A percentile compares a stretch with the other conserved stretches of the same genome.
These are phyloP conservation scores for Abrus pulchellus DNA, from an alignment of 306 rosid genomes.

Conservation along the genomic window DNA sequence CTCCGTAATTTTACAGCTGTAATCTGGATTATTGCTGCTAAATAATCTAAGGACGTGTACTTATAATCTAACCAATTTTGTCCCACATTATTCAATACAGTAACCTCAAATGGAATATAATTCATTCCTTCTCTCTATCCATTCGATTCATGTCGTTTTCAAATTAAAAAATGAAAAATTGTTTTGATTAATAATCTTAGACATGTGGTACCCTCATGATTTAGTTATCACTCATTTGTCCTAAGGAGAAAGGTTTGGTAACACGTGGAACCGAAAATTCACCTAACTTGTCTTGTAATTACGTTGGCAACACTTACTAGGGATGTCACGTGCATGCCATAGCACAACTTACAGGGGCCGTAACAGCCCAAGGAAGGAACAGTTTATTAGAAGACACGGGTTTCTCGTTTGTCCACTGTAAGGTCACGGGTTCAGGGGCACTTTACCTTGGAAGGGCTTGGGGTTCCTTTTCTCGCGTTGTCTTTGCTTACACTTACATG, in stretches of 20 bases:
- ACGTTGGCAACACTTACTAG: conserved; percentile 31
- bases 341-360: conserved; percentile 57
- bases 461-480: conserved; percentile 71
- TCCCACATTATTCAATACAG: not conserved
- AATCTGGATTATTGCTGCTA: not conserved
- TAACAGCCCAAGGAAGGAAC: conserved; percentile 67
- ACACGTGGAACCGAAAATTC: not conserved
- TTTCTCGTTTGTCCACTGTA: conserved; percentile 70
- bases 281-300: not conserved
- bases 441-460: conserved; percentile 77
- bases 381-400: conserved; percentile 70
- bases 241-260: not conserved
- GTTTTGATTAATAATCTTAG: not conserved
- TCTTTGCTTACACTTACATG: conserved; percentile 69
- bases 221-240: too few species aligned
- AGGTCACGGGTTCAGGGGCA: conserved; percentile 77
- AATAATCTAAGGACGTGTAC: not conserved
- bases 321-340: conserved; percentile 74
- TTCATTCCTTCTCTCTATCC: conserved; percentile 1
- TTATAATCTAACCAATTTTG: conserved; percentile 13
- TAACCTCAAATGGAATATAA: conserved; percentile 14
- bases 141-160: not conserved
- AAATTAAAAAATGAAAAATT: not conserved
- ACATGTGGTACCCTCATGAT: conserved; percentile 1
- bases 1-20: conserved; percentile 20